phyloP scores from a whole-genome alignment of 2,329 filamentous ascomycete species.

The Eutypa lata region DNA sequence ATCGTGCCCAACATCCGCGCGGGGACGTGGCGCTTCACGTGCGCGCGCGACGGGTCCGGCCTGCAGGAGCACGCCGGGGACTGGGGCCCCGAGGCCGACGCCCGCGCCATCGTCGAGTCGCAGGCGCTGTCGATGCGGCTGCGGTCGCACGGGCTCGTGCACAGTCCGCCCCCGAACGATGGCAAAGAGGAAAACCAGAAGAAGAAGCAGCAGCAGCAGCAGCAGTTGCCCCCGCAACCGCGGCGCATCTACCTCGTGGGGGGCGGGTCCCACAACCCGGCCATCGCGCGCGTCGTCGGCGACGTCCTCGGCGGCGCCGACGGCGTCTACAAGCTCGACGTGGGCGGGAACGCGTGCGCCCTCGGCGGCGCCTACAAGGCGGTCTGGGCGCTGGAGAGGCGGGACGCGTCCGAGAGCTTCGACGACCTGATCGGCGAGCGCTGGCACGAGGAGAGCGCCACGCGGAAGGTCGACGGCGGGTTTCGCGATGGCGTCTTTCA shows the following conservation, averaged over 20 bases:
- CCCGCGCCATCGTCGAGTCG: conserved; percentile 87
- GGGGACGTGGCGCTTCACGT: conserved; percentile 82
- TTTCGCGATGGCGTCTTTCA: conserved; percentile 74
- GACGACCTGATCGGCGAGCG: conserved; percentile 80
- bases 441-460: conserved; percentile 82
- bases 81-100: conserved; percentile 65
- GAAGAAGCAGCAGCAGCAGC: conserved; percentile 1
- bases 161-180: conserved; percentile 37
- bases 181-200: not conserved
- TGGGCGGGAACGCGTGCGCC: conserved; percentile 93
- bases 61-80: conserved; percentile 41
- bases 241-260: conserved; percentile 91
- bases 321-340: conserved; percentile 89
- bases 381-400: conserved; percentile 80
- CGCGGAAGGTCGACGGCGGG: conserved; percentile 78
- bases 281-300: conserved; percentile 80
- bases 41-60: conserved; percentile 51
- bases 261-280: conserved; percentile 83
- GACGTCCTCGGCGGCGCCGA: conserved; percentile 86
- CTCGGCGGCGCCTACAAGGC: conserved; percentile 94
- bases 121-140: conserved; percentile 89
- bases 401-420: conserved; percentile 65
- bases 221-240: conserved; percentile 72
- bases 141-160: conserved; percentile 74
- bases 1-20: conserved; percentile 88